Base-by-base conservation (phyloP, 1,284 basidiomycete genomes). In the Ustilago lituana region DNA sequence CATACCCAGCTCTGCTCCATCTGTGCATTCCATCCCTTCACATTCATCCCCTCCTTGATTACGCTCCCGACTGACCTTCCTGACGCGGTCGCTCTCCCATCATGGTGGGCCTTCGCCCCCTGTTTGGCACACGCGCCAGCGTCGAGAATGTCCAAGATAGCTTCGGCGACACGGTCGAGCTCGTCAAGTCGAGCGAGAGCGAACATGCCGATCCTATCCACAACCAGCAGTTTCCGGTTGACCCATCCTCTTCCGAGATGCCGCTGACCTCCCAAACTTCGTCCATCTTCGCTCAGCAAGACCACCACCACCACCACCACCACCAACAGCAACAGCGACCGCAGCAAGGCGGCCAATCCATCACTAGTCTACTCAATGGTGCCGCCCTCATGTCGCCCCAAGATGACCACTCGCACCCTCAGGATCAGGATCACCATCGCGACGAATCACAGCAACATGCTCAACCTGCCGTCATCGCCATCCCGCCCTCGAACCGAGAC, bases 81-180 rank as follows among this genome's bases (percentile, higher is more conserved):
- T n/a, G 10, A 32, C 15, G 29, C 23, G 23, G 39, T 36, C 29
- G 24, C n/a, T 33, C 29, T n/a, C 12, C 36, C 17, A 44, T 11
- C 50, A 58, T 27, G 45, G 49, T 54, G 46, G 55, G 41, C 36
- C 39, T 53, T 29, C 65, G 65, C 32, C 66, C 66, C 6, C 52
- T 69, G 29, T 69, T 69, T 19, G 66, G 66, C 44, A 27, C 52
- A 15, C 54, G 52, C 31, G 41, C 47, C 8, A 69, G 66, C 56
- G 66, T 69, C 29, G 32, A 36, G 23, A 50, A 69, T 26, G 53
- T 69, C 17, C 51, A 49, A 1, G 66, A 69, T 31, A 56, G 66
- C 44, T 69, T 69, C 41, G 61, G 66, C 12, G 3, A 41, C 36
- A 58, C 55, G 11, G 37, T 64, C 22, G 59, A 68, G 24, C 20